A percentile compares a stretch with the other conserved stretches of the same genome.
Conservation (phyloP, 2,329 filamentous ascomycete genomes). For the Dothidotthia symphoricarpi region DNA sequence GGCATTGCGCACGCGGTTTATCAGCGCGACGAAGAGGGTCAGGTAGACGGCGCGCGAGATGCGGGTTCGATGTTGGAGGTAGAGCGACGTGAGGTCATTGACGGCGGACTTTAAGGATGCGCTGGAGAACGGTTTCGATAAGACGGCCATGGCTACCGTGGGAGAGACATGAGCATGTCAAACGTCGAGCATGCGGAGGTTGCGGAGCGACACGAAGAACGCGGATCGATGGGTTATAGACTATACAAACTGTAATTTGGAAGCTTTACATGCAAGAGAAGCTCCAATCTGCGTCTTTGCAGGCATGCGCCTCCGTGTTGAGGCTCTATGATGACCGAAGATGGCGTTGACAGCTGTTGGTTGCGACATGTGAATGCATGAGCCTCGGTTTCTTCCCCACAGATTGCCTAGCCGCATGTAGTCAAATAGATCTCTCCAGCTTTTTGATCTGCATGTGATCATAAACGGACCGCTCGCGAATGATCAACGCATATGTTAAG, state of each 20-base stretch:
- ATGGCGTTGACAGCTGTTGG: no score
- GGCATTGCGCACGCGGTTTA: conserved; percentile 84
- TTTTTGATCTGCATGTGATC: no score
- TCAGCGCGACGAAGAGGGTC: conserved; percentile 43
- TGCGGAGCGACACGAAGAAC: background rate
- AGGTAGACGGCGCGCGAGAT: conserved; percentile 46
- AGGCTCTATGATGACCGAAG: no score
- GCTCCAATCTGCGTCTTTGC: no score
- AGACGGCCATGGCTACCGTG: conserved; percentile 41
- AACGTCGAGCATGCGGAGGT: background rate
- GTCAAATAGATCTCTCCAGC: no score
- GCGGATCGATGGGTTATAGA: background rate
- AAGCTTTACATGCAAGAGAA: no score
- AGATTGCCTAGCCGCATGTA: no score
- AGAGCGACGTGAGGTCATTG: conserved; percentile 40
- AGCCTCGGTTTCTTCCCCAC: no score
- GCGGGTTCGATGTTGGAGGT: conserved; percentile 42
- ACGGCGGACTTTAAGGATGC: conserved; percentile 38
- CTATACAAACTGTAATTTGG: background rate
- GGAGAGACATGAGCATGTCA: conserved; percentile 16
- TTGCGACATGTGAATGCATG: no score
- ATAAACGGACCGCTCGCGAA: no score
- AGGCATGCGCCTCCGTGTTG: no score
- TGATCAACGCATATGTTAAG: no score
- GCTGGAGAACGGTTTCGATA: conserved; percentile 42